These are phyloP conservation scores for Cystobasidium tubakii DNA, from an alignment of 768 basidiomycete species.

Conservation along the genomic window DNA sequence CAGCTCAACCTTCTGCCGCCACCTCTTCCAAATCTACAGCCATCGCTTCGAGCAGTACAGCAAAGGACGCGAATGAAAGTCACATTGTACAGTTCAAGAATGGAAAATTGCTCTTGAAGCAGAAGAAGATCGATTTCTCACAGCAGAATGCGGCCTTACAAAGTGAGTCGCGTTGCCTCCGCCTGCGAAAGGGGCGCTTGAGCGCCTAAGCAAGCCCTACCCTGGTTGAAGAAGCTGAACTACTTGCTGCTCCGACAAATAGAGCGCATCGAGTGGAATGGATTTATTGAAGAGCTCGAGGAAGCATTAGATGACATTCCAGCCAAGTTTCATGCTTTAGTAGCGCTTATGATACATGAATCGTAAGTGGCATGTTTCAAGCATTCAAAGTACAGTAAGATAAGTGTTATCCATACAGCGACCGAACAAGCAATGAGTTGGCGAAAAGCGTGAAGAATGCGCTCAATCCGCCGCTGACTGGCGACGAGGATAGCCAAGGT, in stretches of 20 bases:
- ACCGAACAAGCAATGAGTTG: slow-evolving; percentile 62
- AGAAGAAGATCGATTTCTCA: slow-evolving; percentile 20
- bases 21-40: not conserved
- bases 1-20: not conserved
- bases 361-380: slow-evolving; percentile 56
- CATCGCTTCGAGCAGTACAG: not conserved
- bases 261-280: slow-evolving; percentile 45
- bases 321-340: slow-evolving; percentile 63
- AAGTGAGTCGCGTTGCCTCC: slow-evolving; percentile 6
- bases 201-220: too few species aligned
- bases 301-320: slow-evolving; percentile 60
- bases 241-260: not conserved
- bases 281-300: slow-evolving; percentile 54
- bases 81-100: slow-evolving; percentile 27
- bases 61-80: not conserved
- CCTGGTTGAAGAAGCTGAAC: not conserved
- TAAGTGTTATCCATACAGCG: slow-evolving; percentile 53
- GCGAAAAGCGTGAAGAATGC: slow-evolving; percentile 65
- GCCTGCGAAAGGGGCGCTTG: too few species aligned
- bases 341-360: slow-evolving; percentile 78
- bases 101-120: slow-evolving; percentile 22
- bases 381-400: slow-evolving; percentile 32
- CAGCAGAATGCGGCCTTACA: slow-evolving; percentile 23
- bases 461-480: slow-evolving; percentile 49
- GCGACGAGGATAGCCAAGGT: slow-evolving; percentile 33